Conservation (phyloP, 257 asterid genomes). For the Nicotiana noctiflora region DNA sequence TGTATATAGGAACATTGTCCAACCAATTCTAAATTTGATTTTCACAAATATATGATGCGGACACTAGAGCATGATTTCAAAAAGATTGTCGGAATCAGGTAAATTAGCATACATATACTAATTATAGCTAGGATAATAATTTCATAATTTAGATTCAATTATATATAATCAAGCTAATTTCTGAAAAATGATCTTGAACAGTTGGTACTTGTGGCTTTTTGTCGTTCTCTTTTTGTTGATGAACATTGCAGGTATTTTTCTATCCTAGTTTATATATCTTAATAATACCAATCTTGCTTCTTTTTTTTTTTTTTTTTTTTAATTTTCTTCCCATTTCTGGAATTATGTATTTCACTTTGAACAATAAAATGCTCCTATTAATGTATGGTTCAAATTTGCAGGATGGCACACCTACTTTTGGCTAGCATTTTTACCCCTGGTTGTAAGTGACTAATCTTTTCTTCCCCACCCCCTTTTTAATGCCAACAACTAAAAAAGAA, state of each 20-base stretch:
- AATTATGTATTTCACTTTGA: background rate
- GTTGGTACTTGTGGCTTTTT: constrained; percentile 93
- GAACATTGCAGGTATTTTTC: constrained; percentile 63
- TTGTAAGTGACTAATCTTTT: constrained; percentile 34
- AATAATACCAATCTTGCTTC: background rate
- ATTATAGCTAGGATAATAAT: background rate
- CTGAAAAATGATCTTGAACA: constrained; percentile 27
- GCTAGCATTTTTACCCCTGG: constrained; percentile 77
- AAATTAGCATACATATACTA: background rate
- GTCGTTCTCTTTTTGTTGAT: constrained; percentile 69
- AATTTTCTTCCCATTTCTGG: too few species aligned
- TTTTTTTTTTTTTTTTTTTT: background rate
- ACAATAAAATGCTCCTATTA: background rate
- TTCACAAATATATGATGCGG: constrained; percentile 66
- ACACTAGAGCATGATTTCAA: constrained; percentile 77
- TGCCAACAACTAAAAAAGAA: background rate
- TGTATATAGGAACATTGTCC: constrained; percentile 63
- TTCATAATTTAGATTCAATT: background rate
- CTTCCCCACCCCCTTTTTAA: background rate
- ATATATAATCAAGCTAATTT: background rate
- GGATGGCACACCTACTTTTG: constrained; percentile 94
- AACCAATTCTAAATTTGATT: constrained; percentile 38
- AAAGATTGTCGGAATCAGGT: constrained; percentile 81
- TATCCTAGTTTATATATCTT: background rate
- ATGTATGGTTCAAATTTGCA: constrained; percentile 25